Evolutionary conservation across 805 yeast genomes (phyloP), one percentile per base, ranked within the genome.

Genomic region (Wickerhamomyces canadensis): DNA sequence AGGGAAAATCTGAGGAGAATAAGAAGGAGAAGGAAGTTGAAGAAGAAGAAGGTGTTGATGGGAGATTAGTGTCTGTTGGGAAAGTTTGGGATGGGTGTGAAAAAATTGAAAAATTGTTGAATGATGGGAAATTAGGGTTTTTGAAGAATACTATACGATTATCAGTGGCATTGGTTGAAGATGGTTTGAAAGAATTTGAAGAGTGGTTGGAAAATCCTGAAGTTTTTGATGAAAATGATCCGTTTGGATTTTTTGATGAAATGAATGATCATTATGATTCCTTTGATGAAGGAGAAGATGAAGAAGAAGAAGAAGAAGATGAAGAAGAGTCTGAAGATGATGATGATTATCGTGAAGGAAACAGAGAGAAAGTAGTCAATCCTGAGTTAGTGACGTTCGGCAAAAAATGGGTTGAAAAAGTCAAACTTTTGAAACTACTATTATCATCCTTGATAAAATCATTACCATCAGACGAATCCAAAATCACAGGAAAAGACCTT

Each of bases 41-140:
- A 48, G 30, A 25, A 8, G 29, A 34, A 7, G 14, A 31, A 11
- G 16, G 17, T 14, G 48, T 49, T 4, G 61, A 64, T 23, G 67
- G 50, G 4, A 65, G 89, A 48, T 60, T 84, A 22, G 59, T 76
- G 1, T 64, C 76, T 0, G 74, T 84, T 16, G 93, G 88, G 13
- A 71, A 72, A 51, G 64, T 84, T 4, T 85, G 94, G 94, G 68
- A 76, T n/a, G 56, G 64, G 24, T 80, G 88, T 54, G 84, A 78
- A 38, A 48, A 52, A 0, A 35, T 83, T 8, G 55, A 59, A 10
- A 54, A 58, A 8, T 51, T 74, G 15, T 48, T 74, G 5, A 60
- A 62, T 16, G 59, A 55, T 18, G 87, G 87, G 0, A 70, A 75
- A 34, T 43, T 76, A 14, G 82, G 78, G 2, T 50, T 78, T 2